Conservation (phyloP, 768 basidiomycete genomes). For the Lyophyllum semitale region DNA sequence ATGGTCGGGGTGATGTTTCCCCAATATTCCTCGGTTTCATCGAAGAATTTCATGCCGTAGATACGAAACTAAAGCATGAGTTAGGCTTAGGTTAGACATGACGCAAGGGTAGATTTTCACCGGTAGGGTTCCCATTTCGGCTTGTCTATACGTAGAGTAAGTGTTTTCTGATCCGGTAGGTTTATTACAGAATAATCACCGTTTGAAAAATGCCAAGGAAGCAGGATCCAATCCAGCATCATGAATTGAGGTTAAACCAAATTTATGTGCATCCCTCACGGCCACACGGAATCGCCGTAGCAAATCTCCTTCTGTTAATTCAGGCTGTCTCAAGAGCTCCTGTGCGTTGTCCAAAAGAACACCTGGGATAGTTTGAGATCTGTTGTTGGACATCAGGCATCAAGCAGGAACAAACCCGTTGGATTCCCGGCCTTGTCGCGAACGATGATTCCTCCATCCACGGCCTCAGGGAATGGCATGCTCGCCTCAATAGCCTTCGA, state of each 20-base stretch:
- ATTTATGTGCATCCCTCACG: constrained; percentile 64
- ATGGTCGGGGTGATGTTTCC: constrained; percentile 63
- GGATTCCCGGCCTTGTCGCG: constrained; percentile 67
- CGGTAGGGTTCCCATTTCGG: constrained; percentile 59
- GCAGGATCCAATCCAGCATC: constrained; percentile 76
- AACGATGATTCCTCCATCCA: constrained; percentile 83
- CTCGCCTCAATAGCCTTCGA: constrained; percentile 56
- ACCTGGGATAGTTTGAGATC: constrained; percentile 39
- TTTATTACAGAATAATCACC: constrained; percentile 37
- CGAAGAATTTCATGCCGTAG: constrained; percentile 76
- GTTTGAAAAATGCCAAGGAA: constrained; percentile 75
- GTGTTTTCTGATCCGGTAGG: constrained; percentile 1
- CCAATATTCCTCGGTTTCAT: constrained; percentile 71
- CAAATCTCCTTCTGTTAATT: constrained; percentile 64
- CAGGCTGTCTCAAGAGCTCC: constrained; percentile 63
- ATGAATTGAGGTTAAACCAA: constrained; percentile 83
- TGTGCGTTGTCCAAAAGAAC: constrained; percentile 88
- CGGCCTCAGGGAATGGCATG: constrained; percentile 60
- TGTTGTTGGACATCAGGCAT: constrained; percentile 6
- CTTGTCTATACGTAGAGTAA: constrained; percentile 51
- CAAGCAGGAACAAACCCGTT: constrained; percentile 51
- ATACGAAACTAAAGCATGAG: constrained; percentile 59
- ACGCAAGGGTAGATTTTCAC: constrained; percentile 33
- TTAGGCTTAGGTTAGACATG: constrained; percentile 4
- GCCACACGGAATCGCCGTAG: constrained; percentile 60